Base-by-base conservation (phyloP, 352 stramenopile genomes). In the Saprolegnia parasitica region DNA sequence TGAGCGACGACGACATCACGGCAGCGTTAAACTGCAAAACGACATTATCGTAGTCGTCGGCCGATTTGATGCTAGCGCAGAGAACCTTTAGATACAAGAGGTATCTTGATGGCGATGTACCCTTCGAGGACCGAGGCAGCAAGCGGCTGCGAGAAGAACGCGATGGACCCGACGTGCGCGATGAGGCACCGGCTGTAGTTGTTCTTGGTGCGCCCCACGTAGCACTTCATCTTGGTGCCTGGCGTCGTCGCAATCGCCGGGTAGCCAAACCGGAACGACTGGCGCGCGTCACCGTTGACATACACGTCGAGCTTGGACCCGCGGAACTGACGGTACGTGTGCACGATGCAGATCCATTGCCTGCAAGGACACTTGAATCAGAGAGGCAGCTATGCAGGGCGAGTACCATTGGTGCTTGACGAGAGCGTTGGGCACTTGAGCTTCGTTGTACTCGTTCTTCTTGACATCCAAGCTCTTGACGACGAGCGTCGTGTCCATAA, bases 401-500 rank as follows among this genome's bases (percentile, higher is more conserved):
- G 81, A n/a, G 79, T 81, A 65, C 91, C 86, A 75, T 70, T 70
- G 63, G 26, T 70, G 63, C 24, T 70, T 70, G 50, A 70, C 63
- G 18, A 70, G 46, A 0, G 63, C 63, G 20, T 61, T 61, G 11
- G 63, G 63, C 2, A 70, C 63, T 45, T 70, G 63, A 8, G 55
- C 63, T 70, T 70, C 63, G 40, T 70, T 70, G 63, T 70, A 62
- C 23, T 70, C 63, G 49, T 92, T 94, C 64, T 90, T 92, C 71
- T 89, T 87, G 70, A 90, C 90, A 75, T 94, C 86, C 71, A 91
- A 89, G 67, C 83, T 87, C 57, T 81, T 91, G 68, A 94, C 75
- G 72, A 91, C 80, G 16, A 94, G 68, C 11, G 86, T 91, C 52
- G 86, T 86, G 23, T 80, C 78, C 39, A 91, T 74, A 63, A 94